Conservation (phyloP, 345 rosid genomes). For the Zanthoxylum bungeanum region DNA sequence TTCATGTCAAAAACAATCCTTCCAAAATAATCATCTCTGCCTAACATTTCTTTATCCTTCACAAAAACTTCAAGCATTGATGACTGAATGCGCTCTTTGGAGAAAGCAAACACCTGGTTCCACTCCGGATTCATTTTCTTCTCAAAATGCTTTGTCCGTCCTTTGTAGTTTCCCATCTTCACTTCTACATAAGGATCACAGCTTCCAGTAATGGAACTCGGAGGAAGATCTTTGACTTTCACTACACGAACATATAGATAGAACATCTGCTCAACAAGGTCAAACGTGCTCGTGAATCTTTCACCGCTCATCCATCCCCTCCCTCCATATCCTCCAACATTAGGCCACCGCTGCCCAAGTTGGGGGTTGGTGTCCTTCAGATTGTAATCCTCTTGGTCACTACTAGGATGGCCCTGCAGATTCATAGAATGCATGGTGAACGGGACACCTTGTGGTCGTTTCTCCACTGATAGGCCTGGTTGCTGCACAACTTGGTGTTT, state of each 20-base stretch:
- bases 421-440: conserved; percentile 37
- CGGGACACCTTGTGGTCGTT: conserved; percentile 27
- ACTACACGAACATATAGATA: conserved; percentile 74
- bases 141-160: conserved; percentile 73
- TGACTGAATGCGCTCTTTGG: conserved; percentile 81
- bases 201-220: conserved; percentile 55
- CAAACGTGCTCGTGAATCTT: conserved; percentile 58
- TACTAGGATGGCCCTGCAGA: conserved; percentile 18
- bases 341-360: conserved; percentile 74
- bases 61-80: conserved; percentile 67
- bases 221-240: conserved; percentile 75
- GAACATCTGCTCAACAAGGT: conserved; percentile 82
- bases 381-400: conserved; percentile 47
- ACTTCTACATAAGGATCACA: conserved; percentile 91
- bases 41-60: conserved; percentile 69
- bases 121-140: conserved; percentile 80
- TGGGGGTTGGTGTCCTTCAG: conserved; percentile 68
- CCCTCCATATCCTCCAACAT: conserved; percentile 42
- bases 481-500: conserved; percentile 34
- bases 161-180: conserved; percentile 88
- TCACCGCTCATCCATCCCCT: conserved; percentile 61
- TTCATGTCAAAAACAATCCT: conserved; percentile 70
- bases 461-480: conserved; percentile 22
- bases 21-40: conserved; percentile 76
- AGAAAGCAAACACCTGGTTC: conserved; percentile 89